Base-by-base conservation (phyloP, 208 protist genomes). In the Wallacemonas sp. region DNA sequence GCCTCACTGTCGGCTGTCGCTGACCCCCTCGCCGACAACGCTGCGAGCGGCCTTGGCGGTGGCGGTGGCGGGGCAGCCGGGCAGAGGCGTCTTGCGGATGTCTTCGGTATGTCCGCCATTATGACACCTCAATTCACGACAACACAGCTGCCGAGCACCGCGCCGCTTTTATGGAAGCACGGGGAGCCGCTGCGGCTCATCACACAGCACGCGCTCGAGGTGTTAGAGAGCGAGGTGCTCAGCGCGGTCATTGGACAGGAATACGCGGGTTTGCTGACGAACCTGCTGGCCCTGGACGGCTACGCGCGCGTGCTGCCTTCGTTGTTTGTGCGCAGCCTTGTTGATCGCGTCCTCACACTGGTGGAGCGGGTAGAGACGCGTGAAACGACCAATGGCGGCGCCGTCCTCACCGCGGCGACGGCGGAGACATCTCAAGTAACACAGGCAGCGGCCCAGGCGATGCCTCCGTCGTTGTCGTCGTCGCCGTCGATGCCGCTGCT, bases 131-230 rank as follows among this genome's bases (percentile, higher is more conserved):
- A 4, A 24, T 34, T 62, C 9, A 62, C 37, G 24, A 62, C 32
- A 6, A 29, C 32, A 2, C 9, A 9, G 19, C 33, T 37, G 45
- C 71, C 70, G 37, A 73, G 77, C n/a, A 22, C 46, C 36, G 68
- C 83, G 26, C 83, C 84, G 1, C 66, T 95, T 22, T 73, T 91
- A 17, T 95, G 82, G 77, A 92, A 95, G 66, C 78, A 85, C 39
- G 75, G 74, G 0, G 73, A 76, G 2, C 86, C 84, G 12, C 71
- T 95, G 3, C 71, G 71, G 33, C 33, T 69, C 0, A 10, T 95
- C 17, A 65, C 60, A 12, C 67, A 81, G 6, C 84, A 92, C 71
- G 71, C 77, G 12, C 52, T 91, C n/a, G 81, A 92, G 48, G 89
- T 92, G 4, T 45, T 95, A 21, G 72, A 89, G 33, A 85, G 78